Conservation (phyloP, 129 eudicot genomes). For the Oenanthe sinensis region DNA sequence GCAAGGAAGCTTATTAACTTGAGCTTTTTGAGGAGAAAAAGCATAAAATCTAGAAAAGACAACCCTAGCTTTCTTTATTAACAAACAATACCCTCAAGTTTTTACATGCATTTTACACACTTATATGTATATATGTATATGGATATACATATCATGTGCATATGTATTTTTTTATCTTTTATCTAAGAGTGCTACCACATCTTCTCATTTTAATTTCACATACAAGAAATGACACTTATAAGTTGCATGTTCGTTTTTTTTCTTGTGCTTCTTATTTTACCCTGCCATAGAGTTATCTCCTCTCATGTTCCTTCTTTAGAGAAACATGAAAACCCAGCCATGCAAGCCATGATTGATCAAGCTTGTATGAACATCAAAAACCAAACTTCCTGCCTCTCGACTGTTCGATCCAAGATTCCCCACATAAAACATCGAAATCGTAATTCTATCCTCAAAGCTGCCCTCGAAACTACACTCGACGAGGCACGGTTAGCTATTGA, state of each 20-base stretch:
- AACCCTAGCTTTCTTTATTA: slow-evolving; percentile 28
- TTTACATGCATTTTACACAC: slow-evolving; percentile 15
- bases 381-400: slow-evolving; percentile 44
- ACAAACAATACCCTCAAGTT: slow-evolving; percentile 22
- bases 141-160: neutral
- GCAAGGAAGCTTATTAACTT: slow-evolving; percentile 55
- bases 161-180: neutral
- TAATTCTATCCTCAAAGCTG: slow-evolving; percentile 53
- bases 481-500: slow-evolving; percentile 50
- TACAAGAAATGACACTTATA: slow-evolving; percentile 19
- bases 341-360: slow-evolving; percentile 44
- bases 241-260: slow-evolving; percentile 6
- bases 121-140: neutral
- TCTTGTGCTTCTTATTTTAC: slow-evolving; percentile 23
- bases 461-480: slow-evolving; percentile 49
- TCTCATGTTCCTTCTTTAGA: slow-evolving; percentile 24
- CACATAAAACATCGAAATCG: slow-evolving; percentile 23
- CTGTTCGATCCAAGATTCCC: slow-evolving; percentile 38
- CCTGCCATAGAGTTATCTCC: slow-evolving; percentile 21
- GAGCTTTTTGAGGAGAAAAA: slow-evolving; percentile 26
- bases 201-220: neutral
- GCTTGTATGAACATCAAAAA: slow-evolving; percentile 54
- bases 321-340: slow-evolving; percentile 23
- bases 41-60: slow-evolving; percentile 20
- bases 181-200: neutral